Conservation (phyloP, 768 basidiomycete genomes). For the Boletus coccyginus region DNA sequence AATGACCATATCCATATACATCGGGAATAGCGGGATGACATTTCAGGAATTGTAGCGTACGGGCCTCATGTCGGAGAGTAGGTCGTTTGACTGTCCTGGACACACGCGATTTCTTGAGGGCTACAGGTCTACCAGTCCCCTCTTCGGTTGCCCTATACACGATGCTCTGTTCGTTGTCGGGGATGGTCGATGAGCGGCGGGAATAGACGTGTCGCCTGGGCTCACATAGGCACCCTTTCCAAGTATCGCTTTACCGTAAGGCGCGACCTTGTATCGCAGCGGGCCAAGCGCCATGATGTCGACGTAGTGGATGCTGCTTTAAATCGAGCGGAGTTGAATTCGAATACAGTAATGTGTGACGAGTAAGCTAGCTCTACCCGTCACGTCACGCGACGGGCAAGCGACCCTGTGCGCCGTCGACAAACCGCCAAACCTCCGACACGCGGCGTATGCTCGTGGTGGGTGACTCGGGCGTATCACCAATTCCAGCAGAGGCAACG, state of each 20-base stretch:
- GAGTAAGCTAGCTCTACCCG: too few species aligned
- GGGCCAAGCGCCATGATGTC: too few species aligned
- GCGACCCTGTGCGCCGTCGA: too few species aligned
- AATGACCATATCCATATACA: background rate
- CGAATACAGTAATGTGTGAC: too few species aligned
- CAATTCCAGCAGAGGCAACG: too few species aligned
- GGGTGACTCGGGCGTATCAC: too few species aligned
- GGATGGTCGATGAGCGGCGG: background rate
- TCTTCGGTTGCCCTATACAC: slow-evolving; percentile 1
- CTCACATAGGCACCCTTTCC: slow-evolving; percentile 1
- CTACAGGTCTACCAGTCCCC: background rate
- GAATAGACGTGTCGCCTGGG: background rate
- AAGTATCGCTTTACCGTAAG: background rate
- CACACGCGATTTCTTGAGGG: background rate
- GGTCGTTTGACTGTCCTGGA: background rate
- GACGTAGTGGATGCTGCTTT: too few species aligned
- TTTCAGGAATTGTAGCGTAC: background rate
- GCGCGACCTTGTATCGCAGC: slow-evolving; percentile 1
- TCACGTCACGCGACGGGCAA: too few species aligned
- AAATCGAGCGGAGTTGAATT: too few species aligned
- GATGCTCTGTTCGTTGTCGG: background rate
- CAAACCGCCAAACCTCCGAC: too few species aligned
- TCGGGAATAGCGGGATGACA: background rate
- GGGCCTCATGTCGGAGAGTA: background rate
- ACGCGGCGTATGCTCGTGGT: too few species aligned